Evolutionary conservation across 768 basidiomycete genomes (phyloP).

Genomic region (Tulasnella sp.): DNA sequence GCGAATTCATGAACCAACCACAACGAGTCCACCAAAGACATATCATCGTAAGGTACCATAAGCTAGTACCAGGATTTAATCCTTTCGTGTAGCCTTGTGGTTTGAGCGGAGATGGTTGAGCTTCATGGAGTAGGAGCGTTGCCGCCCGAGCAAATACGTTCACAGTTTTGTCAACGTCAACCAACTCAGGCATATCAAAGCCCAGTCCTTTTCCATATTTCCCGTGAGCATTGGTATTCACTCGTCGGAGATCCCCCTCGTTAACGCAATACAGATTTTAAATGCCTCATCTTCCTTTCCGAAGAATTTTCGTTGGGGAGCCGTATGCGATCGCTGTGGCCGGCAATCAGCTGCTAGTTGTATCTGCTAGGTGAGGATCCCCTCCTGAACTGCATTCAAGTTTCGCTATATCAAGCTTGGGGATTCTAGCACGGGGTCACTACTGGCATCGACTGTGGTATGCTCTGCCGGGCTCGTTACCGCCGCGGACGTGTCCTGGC

Average conservation of each 20-base stretch:
- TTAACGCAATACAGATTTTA: background rate
- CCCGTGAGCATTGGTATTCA: background rate
- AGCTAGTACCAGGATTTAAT: too few species aligned
- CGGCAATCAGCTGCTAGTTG: constrained; percentile 26
- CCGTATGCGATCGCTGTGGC: constrained; percentile 26
- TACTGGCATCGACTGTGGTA: background rate
- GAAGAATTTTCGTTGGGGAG: constrained; percentile 15
- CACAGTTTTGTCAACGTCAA: background rate
- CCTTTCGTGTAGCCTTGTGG: background rate
- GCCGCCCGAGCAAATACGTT: background rate
- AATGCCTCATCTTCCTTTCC: constrained; percentile 31
- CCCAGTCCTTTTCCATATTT: background rate
- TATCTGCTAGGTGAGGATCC: constrained; percentile 7
- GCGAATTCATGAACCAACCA: too few species aligned
- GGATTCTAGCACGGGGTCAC: background rate
- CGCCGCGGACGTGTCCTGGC: constrained; percentile 26
- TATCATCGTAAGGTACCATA: too few species aligned
- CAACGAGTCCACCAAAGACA: too few species aligned
- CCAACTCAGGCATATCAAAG: background rate
- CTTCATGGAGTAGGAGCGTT: background rate
- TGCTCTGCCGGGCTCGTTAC: constrained; percentile 10
- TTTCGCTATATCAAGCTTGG: background rate
- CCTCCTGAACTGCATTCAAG: background rate
- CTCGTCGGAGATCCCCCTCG: background rate
- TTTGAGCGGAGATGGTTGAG: background rate